Conservation (phyloP, 2,329 filamentous ascomycete species). For the Botrytis elliptica region DNA sequence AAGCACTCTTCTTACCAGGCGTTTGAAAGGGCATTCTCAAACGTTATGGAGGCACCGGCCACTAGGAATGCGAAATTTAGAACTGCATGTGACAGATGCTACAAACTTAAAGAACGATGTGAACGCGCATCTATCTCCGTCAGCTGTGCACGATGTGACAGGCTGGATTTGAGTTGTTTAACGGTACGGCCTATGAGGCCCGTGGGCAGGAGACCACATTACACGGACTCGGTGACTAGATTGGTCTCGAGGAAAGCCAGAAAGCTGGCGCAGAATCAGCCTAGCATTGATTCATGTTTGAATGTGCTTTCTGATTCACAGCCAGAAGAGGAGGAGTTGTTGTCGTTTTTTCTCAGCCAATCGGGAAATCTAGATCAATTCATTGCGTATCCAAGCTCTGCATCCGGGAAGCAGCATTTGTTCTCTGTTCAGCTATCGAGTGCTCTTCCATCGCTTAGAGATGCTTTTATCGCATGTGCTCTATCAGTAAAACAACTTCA, state of each 20-base stretch:
- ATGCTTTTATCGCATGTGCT: slow-evolving; percentile 37
- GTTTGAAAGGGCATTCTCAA: neutral
- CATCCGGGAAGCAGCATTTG: neutral
- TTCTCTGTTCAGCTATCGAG: neutral
- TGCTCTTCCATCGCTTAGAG: slow-evolving; percentile 28
- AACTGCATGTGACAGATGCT: slow-evolving; percentile 8
- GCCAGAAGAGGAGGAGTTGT: neutral
- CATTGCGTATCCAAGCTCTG: slow-evolving; percentile 8
- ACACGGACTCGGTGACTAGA: neutral
- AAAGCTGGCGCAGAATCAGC: neutral
- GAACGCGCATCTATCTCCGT: neutral
- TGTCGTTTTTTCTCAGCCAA: neutral
- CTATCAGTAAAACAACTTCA: slow-evolving; percentile 28
- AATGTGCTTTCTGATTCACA: neutral
- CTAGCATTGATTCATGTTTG: neutral
- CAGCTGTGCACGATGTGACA: neutral
- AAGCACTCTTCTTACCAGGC: neutral
- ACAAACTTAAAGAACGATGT: neutral
- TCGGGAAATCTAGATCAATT: neutral
- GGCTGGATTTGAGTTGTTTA: neutral
- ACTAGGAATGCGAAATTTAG: neutral
- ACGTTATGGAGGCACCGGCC: neutral
- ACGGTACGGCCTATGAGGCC: neutral
- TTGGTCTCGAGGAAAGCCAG: neutral
- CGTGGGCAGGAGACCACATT: neutral